Base-by-base conservation (phyloP, 805 yeast genomes). In the Ogataea philodendri region DNA sequence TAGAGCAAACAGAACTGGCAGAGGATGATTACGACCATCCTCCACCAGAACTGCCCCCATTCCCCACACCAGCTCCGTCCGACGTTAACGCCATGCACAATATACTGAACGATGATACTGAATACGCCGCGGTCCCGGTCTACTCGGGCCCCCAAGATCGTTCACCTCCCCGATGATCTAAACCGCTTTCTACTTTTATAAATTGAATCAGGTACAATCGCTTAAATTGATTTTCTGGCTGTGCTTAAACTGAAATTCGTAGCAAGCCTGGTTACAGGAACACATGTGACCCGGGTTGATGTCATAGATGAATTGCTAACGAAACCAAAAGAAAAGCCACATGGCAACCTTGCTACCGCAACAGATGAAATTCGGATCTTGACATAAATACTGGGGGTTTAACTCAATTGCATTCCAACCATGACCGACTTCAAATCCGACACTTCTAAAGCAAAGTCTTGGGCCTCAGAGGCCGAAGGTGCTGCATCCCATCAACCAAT, bases 61-160 rank as follows among this genome's bases (percentile, higher is more conserved):
- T 20, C 32, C 27, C 27, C 16, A 31, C 27, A 23, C 26, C 20
- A 8, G 25, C 32, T 13, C 17, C 30, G 9, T 21, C 28, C 5
- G 20, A 26, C 20, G 19, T 10, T 25, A 11, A 20, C 28, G 17
- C 17, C 11, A 18, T 9, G 18, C 11, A 31, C 9, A 15, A 29
- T 9, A 4, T 21, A 5, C 18, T 32, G 20, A 15, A 39, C 25
- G 52, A 48, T 25, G 26, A 29, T 7, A 26, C 32, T 5, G 47
- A 45, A 8, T 48, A 48, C 25, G 29, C 42, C 19, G 29, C 35
- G 9, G 48, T 43, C 9, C 52, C 52, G 2, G 47, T 37, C 5
- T 48, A 48, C 32, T 29, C 29, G 9, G 44, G 39, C 13, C 17
- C 9, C 21, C 13, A 16, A 16, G 22, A 16, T 15, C 16, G n/a